These are phyloP conservation scores for Penicillium pancosmium DNA, from an alignment of 495 filamentous ascomycete genomes.

Conservation along the genomic window DNA sequence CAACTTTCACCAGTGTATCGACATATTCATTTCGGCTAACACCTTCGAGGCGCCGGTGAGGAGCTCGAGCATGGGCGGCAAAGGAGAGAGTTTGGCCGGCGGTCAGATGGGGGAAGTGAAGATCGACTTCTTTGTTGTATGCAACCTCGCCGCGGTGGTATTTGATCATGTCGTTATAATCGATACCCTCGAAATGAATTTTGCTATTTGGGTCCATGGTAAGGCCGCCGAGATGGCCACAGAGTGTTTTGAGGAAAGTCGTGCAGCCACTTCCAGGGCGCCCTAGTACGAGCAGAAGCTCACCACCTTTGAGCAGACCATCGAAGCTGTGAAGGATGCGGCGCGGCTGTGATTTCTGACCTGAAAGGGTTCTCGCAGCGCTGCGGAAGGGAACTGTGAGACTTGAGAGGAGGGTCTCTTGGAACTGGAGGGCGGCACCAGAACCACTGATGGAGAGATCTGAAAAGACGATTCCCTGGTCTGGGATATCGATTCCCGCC, in stretches of 20 bases:
- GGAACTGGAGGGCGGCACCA: constrained; percentile 50
- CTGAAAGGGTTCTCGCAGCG: constrained; percentile 32
- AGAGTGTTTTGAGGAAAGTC: constrained; percentile 41
- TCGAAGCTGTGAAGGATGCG: constrained; percentile 39
- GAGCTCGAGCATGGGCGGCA: constrained; percentile 54
- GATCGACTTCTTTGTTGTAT: constrained; percentile 64
- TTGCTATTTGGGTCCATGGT: constrained; percentile 36
- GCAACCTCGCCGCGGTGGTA: constrained; percentile 63
- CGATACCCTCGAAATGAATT: constrained; percentile 52
- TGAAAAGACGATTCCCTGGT: constrained; percentile 46
- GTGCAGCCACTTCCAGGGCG: constrained; percentile 44
- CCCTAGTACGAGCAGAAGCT: constrained; percentile 45
- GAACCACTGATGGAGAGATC: constrained; percentile 55
- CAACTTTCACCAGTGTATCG: constrained; percentile 51
- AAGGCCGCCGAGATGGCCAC: constrained; percentile 39
- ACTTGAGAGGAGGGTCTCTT: constrained; percentile 49
- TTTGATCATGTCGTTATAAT: constrained; percentile 52
- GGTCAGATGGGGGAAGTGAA: constrained; percentile 65
- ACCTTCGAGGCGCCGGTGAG: constrained; percentile 41
- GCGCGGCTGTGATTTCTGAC: constrained; percentile 18
- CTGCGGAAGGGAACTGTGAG: constrained; percentile 45
- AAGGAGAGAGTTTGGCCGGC: constrained; percentile 67
- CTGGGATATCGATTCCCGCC: constrained; percentile 36
- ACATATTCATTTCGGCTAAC: constrained; percentile 45
- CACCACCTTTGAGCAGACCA: constrained; percentile 37